A percentile compares a stretch with the other conserved stretches of the same genome.
These are phyloP conservation scores for Candida parachauliodes DNA, from an alignment of 805 yeast species.

Conservation along the genomic window DNA sequence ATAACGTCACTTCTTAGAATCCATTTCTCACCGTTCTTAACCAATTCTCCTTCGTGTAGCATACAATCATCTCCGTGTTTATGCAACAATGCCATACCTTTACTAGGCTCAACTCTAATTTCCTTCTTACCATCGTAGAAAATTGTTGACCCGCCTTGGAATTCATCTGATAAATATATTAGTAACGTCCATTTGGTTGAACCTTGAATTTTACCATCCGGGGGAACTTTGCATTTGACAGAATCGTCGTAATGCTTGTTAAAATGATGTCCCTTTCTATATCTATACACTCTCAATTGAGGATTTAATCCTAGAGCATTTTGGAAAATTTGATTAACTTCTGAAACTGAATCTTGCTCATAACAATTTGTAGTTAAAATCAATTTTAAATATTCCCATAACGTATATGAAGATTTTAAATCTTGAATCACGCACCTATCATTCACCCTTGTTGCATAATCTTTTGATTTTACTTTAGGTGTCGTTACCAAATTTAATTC, in stretches of 20 bases:
- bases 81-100: slow-evolving; percentile 58
- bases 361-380: slow-evolving; percentile 27
- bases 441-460: slow-evolving; percentile 56
- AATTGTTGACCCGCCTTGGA: slow-evolving; percentile 58
- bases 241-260: slow-evolving; percentile 61
- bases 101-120: slow-evolving; percentile 42
- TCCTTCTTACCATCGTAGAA: slow-evolving; percentile 38
- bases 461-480: slow-evolving; percentile 44
- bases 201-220: slow-evolving; percentile 26
- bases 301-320: slow-evolving; percentile 50
- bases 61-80: slow-evolving; percentile 66
- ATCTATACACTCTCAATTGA: slow-evolving; percentile 53
- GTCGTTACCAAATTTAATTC: slow-evolving; percentile 40
- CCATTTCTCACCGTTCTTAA: slow-evolving; percentile 55
- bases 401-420: slow-evolving; percentile 26
- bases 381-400: slow-evolving; percentile 43
- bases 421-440: slow-evolving; percentile 47
- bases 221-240: slow-evolving; percentile 30
- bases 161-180: slow-evolving; percentile 52
- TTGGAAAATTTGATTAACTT: slow-evolving; percentile 25
- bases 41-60: slow-evolving; percentile 54
- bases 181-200: slow-evolving; percentile 57
- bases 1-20: slow-evolving; percentile 58
- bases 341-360: slow-evolving; percentile 20
- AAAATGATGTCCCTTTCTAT: slow-evolving; percentile 54